Base-by-base conservation (phyloP, 306 rosid species). In the Inga laurina region DNA sequence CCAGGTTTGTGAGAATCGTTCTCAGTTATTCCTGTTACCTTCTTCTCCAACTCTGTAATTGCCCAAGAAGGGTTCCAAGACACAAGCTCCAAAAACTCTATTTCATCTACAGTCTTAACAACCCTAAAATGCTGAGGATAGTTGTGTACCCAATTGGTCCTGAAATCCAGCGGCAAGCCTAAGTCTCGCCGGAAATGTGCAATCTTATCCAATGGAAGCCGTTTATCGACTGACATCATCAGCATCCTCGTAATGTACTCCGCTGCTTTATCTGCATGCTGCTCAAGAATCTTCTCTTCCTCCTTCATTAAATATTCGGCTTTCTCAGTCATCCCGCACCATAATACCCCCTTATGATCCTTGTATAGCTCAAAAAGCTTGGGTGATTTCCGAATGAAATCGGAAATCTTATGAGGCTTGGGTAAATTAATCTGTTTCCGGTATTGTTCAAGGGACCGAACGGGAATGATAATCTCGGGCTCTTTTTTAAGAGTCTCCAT, bases 41-140 rank as follows among this genome's bases (percentile, higher is more conserved):
- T 93, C 87, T 86, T 95, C 93, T 93, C 98, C 74, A 93, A 48
- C 87, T 92, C 98, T 0, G 98, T 95, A 72, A 92, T 83, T 21
- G 98, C 96, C 98, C 93, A 90, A 27, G 81, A 59, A 82, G 97
- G 97, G 70, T 90, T 90, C 97, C 98, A 93, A 83, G 73, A 72
- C 34, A 89, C 96, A 87, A 92, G 98, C 84, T 93, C 96, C 88
- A 95, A 86, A 51, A 88, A 90, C 89, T 91, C 97, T 78, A 81
- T 37, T 19, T 86, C 97, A 54, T 92, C 97, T n/a, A 51, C 52
- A 41, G 82, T 65, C 59, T 86, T 86, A 15, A 89, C 91, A 22
- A 91, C 87, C 84, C 52, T 90, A 51, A 95, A 95, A 12, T 51
- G 74, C 16, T 90, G 88, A 14, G 98, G 93, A 75, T 91, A 95